Conservation (phyloP, 257 asterid genomes). For the Solanum medicagineum region DNA sequence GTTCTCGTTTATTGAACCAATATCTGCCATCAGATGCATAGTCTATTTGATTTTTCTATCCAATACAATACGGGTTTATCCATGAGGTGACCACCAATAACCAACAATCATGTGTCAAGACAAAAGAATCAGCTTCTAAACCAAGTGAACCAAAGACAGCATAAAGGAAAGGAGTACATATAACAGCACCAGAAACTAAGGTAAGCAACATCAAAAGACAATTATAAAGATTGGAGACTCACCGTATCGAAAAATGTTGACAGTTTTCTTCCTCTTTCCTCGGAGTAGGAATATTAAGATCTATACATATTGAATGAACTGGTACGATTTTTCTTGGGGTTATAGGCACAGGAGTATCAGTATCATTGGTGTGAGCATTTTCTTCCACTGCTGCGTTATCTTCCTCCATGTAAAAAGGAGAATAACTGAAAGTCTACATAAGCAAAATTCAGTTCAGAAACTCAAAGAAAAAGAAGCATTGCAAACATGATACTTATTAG, state of each 20-base stretch:
- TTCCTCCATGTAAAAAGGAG: conserved; percentile 30
- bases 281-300: conserved; percentile 24
- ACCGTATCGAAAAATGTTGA: conserved; percentile 73
- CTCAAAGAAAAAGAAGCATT: neutral
- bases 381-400: conserved; percentile 10
- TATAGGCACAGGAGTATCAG: conserved; percentile 18
- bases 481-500: neutral
- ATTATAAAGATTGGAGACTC: neutral
- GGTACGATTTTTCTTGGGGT: conserved; percentile 31
- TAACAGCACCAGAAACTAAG: neutral
- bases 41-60: neutral
- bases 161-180: neutral
- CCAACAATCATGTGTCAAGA: neutral
- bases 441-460: neutral
- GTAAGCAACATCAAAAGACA: neutral
- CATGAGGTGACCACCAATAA: neutral
- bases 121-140: neutral
- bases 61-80: neutral
- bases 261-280: conserved; percentile 23
- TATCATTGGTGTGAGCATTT: conserved; percentile 7
- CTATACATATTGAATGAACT: conserved; percentile 45
- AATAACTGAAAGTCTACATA: conserved; percentile 6
- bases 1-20: neutral
- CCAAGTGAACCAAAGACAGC: neutral
- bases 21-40: neutral